Base-by-base conservation (phyloP, 1,139 yeast species). In the Taiozyma sp. region DNA sequence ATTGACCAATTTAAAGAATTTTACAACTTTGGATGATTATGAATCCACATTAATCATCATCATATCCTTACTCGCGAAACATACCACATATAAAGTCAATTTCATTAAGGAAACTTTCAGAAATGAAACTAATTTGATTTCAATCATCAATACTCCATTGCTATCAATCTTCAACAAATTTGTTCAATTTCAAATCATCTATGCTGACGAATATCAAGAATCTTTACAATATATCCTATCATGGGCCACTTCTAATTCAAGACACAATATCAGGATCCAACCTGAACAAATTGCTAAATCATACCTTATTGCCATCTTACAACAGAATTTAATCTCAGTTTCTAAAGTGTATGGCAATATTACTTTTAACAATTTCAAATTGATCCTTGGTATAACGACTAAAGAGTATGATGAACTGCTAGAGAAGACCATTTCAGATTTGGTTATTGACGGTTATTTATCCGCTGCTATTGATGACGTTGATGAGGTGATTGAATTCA, bases 381-480 rank as follows among this genome's bases (percentile, higher is more conserved):
- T 54, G 5, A 45, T 56, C 14, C 37, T 54, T 14, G 32, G 44
- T n/a, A 19, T 54, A 13, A 9, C 6, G 2, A 47, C 11, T 52
- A 55, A 29, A 6, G 41, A 44, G 3, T 45, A 46, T 19, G 61
- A 50, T 14, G 24, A 35, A 4, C 22, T 43, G 6, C 45, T 58
- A 9, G 57, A 56, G 37, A 51, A 50, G 3, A 37, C 57, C 2
- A 44, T 55, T 6, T 51, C 59, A 10, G 56, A 55, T 14, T 53
- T 59, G 56, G 56, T 62, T 16, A 51, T 60, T 41, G 46, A 50
- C 3, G 59, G 53, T 1, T 34, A 55, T 16, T 26, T 61, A 13
- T 32, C 47, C 16, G 72, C 70, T 1, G 64, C 65, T 44, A 62
- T 70, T 41, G 74, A 70, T 53, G 74, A 71, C 49, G 59, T 70